Conservation (phyloP, 2,329 filamentous ascomycete species). For the Trichoderma guizhouense region DNA sequence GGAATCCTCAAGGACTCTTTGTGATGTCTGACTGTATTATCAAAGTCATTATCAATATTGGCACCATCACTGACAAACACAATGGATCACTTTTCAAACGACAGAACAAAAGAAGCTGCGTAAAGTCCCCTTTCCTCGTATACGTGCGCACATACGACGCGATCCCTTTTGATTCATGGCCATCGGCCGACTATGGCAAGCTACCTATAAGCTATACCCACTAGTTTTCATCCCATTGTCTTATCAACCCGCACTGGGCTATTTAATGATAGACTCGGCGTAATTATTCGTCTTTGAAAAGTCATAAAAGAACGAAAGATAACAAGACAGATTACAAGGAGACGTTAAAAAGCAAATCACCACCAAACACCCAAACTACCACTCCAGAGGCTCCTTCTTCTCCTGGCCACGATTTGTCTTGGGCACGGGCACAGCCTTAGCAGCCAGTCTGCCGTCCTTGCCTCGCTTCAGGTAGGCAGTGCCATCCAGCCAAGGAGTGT, state of each 20-base stretch:
- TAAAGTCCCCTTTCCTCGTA: not conserved
- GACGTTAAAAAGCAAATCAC: not conserved
- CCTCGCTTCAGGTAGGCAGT: conserved; percentile 70
- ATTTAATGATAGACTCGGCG: conserved; percentile 12
- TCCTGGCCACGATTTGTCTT: conserved; percentile 86
- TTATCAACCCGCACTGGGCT: conserved; percentile 5
- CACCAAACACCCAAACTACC: conserved; percentile 51
- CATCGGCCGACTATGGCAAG: conserved; percentile 13
- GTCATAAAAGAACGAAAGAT: not conserved
- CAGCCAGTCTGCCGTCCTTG: conserved; percentile 52
- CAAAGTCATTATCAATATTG: not conserved
- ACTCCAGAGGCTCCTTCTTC: conserved; percentile 82
- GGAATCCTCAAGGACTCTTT: conserved; percentile 53
- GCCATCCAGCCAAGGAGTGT: conserved; percentile 91
- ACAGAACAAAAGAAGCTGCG: not conserved
- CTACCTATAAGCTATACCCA: not conserved
- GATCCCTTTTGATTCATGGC: conserved; percentile 7
- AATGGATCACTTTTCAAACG: not conserved
- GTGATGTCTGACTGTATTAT: not conserved
- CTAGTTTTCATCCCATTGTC: not conserved
- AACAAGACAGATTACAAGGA: not conserved
- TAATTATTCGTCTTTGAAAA: not conserved
- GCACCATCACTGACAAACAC: not conserved
- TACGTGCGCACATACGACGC: conserved; percentile 8
- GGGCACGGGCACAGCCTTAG: conserved; percentile 66